Conservation (phyloP, 352 stramenopile species). For the Phytophthora gonapodyides region DNA sequence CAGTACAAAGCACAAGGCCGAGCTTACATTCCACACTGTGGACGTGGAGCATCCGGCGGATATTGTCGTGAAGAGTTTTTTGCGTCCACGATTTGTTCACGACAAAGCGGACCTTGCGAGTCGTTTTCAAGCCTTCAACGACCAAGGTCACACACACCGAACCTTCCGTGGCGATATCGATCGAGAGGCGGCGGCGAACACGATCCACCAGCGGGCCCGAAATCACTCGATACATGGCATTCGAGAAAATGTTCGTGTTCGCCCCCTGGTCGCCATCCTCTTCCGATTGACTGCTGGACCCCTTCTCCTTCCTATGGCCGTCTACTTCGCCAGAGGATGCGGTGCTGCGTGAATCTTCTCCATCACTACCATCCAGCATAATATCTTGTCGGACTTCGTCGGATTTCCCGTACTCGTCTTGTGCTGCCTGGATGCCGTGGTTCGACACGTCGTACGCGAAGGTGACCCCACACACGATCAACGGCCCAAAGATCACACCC, state of each 20-base stretch:
- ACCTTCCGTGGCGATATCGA: constrained; percentile 78
- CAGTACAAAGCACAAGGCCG: background rate
- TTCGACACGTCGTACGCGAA: constrained; percentile 89
- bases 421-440: constrained; percentile 84
- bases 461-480: constrained; percentile 83
- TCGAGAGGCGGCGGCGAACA: constrained; percentile 73
- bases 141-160: constrained; percentile 74
- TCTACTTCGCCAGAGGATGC: constrained; percentile 47
- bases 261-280: constrained; percentile 24
- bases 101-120: constrained; percentile 70
- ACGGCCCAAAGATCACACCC: constrained; percentile 85
- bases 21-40: constrained; percentile 64
- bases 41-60: constrained; percentile 73
- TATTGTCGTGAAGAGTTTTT: constrained; percentile 60
- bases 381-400: constrained; percentile 44
- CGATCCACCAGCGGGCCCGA: constrained; percentile 78
- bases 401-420: constrained; percentile 59
- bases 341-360: constrained; percentile 51
- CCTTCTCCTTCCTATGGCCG: constrained; percentile 30
- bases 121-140: constrained; percentile 64
- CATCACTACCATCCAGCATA: constrained; percentile 52
- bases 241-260: constrained; percentile 79
- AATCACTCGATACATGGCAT: constrained; percentile 85
- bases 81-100: constrained; percentile 72
- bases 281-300: constrained; percentile 15